Evolutionary conservation across 345 rosid species (phyloP).

Genomic region (Triadica sebifera): DNA sequence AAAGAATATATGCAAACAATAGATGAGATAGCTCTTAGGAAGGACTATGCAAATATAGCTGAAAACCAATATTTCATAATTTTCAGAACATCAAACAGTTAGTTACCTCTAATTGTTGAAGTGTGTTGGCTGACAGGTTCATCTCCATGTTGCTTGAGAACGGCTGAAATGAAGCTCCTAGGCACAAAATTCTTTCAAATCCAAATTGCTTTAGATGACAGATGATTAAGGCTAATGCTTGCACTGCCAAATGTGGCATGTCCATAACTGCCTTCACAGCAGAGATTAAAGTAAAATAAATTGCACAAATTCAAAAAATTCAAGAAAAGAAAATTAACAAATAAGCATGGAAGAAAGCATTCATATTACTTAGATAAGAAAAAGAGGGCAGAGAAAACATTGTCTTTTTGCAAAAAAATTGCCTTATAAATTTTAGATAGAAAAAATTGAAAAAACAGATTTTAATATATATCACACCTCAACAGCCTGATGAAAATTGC

Average conservation of each 20-base stretch:
- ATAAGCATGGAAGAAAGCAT: background rate
- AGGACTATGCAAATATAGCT: background rate
- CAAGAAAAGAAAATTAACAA: constrained; percentile 11
- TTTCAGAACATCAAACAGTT: background rate
- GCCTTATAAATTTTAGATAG: background rate
- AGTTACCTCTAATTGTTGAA: constrained; percentile 89
- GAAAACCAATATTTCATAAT: background rate
- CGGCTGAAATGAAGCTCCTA: constrained; percentile 70
- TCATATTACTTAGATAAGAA: background rate
- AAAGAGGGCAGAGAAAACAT: background rate
- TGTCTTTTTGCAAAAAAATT: background rate
- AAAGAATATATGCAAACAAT: no score
- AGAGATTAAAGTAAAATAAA: constrained; percentile 7
- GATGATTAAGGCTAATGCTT: constrained; percentile 69
- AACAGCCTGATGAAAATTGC: constrained; percentile 31
- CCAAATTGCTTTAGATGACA: constrained; percentile 89
- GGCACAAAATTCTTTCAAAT: constrained; percentile 68
- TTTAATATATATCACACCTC: constrained; percentile 37
- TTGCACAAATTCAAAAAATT: constrained; percentile 1
- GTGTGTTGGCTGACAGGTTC: constrained; percentile 79
- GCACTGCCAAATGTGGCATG: constrained; percentile 85
- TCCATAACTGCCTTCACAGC: constrained; percentile 57
- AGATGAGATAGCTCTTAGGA: no score
- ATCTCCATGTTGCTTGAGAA: constrained; percentile 68
- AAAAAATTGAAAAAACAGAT: background rate